Percentiles rank a stretch among this genome's conserved stretches.
phyloP scores from a whole-genome alignment of 2,329 filamentous ascomycete genomes.

The Dactylellina cionopaga region DNA sequence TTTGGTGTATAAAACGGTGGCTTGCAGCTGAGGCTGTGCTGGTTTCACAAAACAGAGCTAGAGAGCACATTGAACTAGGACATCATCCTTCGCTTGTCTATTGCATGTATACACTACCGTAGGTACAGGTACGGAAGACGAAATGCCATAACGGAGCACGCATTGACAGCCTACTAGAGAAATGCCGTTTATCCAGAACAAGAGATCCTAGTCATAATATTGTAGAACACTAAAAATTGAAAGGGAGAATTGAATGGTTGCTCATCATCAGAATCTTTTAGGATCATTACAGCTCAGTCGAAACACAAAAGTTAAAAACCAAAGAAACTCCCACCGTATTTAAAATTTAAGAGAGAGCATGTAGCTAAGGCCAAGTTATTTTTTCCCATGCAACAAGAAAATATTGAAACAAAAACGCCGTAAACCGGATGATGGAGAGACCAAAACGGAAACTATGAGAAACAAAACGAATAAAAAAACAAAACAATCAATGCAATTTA shows the following conservation, averaged over 20 bases:
- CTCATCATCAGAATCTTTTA: slow-evolving; percentile 28
- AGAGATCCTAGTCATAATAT: no score
- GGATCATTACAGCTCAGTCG: slow-evolving; percentile 27
- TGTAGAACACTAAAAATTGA: neutral
- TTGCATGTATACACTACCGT: no score
- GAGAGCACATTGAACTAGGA: no score
- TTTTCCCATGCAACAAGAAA: neutral
- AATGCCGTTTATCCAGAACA: no score
- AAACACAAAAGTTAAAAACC: slow-evolving; percentile 5
- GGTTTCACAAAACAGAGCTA: no score
- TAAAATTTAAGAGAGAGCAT: neutral
- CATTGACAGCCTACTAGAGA: neutral
- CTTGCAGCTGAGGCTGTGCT: no score
- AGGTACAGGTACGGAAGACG: no score
- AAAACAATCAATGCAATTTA: slow-evolving; percentile 37
- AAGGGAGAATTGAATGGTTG: neutral
- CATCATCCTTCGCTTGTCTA: no score
- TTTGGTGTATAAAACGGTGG: no score
- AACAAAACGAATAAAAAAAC: slow-evolving; percentile 1
- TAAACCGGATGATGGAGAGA: slow-evolving; percentile 19
- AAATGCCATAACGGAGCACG: neutral
- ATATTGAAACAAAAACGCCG: slow-evolving; percentile 29
- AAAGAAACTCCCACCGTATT: slow-evolving; percentile 39
- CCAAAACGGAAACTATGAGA: slow-evolving; percentile 16
- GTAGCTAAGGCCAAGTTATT: no score